These are phyloP conservation scores for Sphenostylis stenocarpa DNA, from an alignment of 306 rosid species.

Conservation along the genomic window DNA sequence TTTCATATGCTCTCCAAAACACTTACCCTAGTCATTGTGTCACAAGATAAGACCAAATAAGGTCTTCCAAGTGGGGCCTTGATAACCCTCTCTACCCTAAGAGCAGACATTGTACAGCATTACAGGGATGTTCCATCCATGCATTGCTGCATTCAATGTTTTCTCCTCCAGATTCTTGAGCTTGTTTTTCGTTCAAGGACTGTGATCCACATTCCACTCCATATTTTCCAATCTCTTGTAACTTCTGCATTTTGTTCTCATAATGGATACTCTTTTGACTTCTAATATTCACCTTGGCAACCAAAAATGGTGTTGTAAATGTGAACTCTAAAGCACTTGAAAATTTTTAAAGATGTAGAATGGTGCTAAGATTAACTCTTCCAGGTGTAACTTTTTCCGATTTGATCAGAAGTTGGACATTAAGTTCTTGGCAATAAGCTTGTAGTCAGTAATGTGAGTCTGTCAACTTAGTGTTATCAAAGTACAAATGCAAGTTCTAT, in stretches of 20 bases:
- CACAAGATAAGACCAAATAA: not conserved
- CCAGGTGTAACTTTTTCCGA: not conserved
- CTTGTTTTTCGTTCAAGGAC: not conserved
- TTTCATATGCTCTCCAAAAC: not conserved
- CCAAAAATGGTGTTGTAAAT: not conserved
- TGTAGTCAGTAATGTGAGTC: not conserved
- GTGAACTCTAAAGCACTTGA: not conserved
- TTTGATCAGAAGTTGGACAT: not conserved
- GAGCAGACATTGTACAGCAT: not conserved
- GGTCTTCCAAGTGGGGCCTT: not conserved
- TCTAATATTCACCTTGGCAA: not conserved
- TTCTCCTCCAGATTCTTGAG: not conserved
- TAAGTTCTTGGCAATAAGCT: not conserved
- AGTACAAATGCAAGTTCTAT: not conserved
- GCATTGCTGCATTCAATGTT: not conserved
- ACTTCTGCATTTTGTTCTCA: not conserved
- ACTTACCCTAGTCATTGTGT: not conserved
- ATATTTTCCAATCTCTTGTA: not conserved
- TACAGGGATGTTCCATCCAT: not conserved
- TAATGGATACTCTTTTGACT: not conserved
- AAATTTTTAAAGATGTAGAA: conserved; percentile 6
- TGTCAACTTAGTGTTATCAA: not conserved
- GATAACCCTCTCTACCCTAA: not conserved
- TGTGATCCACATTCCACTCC: not conserved
- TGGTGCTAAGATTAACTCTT: not conserved